These are phyloP conservation scores for Amphirosellinia nigrospora DNA, from an alignment of 495 filamentous ascomycete genomes.

Conservation along the genomic window DNA sequence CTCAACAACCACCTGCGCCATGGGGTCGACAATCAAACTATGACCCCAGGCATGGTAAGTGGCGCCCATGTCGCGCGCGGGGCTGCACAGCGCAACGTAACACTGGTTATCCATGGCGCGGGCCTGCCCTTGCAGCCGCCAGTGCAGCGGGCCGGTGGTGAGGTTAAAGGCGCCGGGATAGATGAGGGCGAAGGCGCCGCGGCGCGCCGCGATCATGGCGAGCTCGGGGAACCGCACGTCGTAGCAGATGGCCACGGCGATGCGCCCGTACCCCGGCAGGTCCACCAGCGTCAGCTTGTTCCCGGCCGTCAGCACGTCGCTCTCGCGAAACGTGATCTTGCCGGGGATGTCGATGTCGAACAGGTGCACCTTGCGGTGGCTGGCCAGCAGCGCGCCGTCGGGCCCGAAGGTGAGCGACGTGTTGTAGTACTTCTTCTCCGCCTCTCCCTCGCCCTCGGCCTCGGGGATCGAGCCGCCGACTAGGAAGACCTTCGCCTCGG, in stretches of 20 bases:
- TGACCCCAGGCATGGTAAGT: constrained; percentile 92
- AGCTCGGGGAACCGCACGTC: constrained; percentile 96
- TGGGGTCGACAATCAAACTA: constrained; percentile 86
- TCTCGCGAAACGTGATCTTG: constrained; percentile 89
- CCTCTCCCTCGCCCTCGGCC: constrained; percentile 40
- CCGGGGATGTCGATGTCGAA: constrained; percentile 99
- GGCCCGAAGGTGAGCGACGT: constrained; percentile 85
- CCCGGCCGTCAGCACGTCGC: constrained; percentile 83
- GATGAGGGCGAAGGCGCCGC: constrained; percentile 74
- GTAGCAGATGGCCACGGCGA: constrained; percentile 94
- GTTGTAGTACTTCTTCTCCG: constrained; percentile 80
- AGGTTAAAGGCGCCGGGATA: constrained; percentile 97
- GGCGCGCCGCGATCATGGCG: constrained; percentile 84
- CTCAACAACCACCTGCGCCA: constrained; percentile 77
- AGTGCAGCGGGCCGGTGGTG: constrained; percentile 91
- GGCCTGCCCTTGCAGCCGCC: constrained; percentile 81
- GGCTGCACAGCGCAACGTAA: constrained; percentile 91
- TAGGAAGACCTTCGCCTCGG: constrained; percentile 76
- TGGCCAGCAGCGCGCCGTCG: constrained; percentile 75
- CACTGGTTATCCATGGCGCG: constrained; percentile 93
- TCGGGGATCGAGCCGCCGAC: constrained; percentile 95
- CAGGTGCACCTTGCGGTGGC: constrained; percentile 93
- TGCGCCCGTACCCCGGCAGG: constrained; percentile 81
- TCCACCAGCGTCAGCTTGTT: constrained; percentile 82
- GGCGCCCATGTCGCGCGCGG: constrained; percentile 78